Conservation (phyloP, 2,329 filamentous ascomycete species). For the Pseudogymnoascus sp. region DNA sequence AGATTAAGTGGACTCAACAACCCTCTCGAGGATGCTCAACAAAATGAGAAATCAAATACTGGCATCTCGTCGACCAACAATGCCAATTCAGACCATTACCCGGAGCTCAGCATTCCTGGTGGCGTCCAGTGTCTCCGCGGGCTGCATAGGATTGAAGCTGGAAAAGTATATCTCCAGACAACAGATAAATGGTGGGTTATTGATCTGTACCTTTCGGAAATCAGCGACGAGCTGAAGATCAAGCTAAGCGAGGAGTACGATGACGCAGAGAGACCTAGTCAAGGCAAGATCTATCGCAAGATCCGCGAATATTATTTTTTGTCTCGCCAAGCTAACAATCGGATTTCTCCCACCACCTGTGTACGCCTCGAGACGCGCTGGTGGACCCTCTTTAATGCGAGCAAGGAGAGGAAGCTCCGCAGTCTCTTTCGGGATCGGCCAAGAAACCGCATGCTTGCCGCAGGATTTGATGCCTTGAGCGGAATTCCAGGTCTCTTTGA, state of each 20-base stretch:
- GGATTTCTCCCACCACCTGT: neutral
- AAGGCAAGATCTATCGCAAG: neutral
- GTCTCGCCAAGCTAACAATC: neutral
- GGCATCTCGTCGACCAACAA: no score
- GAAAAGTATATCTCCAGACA: conserved; percentile 10
- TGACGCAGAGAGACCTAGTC: neutral
- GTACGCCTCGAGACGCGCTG: conserved; percentile 14
- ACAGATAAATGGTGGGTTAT: conserved; percentile 18
- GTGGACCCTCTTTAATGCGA: conserved; percentile 12
- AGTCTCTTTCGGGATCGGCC: neutral
- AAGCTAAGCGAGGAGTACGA: neutral
- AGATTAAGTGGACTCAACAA: no score
- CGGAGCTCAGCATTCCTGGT: conserved; percentile 2
- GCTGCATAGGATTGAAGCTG: conserved; percentile 15
- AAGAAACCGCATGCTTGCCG: conserved; percentile 10
- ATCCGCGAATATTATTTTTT: neutral
- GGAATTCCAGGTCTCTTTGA: conserved; percentile 13
- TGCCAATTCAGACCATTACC: neutral
- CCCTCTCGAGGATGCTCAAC: no score
- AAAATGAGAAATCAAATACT: no score
- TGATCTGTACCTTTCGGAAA: conserved; percentile 16
- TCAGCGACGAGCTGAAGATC: conserved; percentile 8
- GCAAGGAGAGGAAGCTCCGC: conserved; percentile 13
- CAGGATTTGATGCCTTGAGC: conserved; percentile 12
- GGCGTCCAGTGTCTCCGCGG: conserved; percentile 14